These are phyloP conservation scores for Cephalotrichum gorgonifer DNA, from an alignment of 2,329 filamentous ascomycete species.

Conservation along the genomic window DNA sequence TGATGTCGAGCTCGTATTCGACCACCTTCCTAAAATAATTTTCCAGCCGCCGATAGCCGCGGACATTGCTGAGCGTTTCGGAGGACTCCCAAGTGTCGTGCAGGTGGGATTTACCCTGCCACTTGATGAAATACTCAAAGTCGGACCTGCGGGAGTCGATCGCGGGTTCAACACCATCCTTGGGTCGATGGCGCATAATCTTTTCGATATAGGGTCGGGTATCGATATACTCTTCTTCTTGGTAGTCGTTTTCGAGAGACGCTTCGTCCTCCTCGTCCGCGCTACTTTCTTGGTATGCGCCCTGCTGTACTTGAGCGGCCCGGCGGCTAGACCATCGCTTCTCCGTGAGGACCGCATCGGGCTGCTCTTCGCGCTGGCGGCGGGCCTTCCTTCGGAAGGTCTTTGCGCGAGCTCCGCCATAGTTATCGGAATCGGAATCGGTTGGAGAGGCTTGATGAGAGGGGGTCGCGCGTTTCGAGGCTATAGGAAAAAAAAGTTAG, in stretches of 20 bases:
- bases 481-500: conserved; percentile 20
- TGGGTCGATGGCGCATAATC: conserved; percentile 76
- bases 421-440: conserved; percentile 65
- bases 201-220: conserved; percentile 80
- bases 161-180: conserved; percentile 52
- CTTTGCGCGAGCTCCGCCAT: conserved; percentile 65
- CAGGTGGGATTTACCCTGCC: conserved; percentile 90
- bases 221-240: conserved; percentile 59
- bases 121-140: conserved; percentile 91
- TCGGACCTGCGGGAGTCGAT: conserved; percentile 56
- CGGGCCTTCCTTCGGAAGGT: conserved; percentile 67
- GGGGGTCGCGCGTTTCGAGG: conserved; percentile 51
- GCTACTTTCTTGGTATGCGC: conserved; percentile 57
- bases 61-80: conserved; percentile 62
- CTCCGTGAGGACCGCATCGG: conserved; percentile 59
- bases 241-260: conserved; percentile 53
- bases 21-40: conserved; percentile 88
- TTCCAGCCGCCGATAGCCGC: conserved; percentile 80
- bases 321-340: conserved; percentile 87
- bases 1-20: conserved; percentile 67
- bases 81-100: conserved; percentile 92
- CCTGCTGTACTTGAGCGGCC: conserved; percentile 59
- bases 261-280: conserved; percentile 51
- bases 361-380: conserved; percentile 58
- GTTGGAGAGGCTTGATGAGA: conserved; percentile 47